Conservation (phyloP, 257 asterid species). For the Ehretia macrophylla region DNA sequence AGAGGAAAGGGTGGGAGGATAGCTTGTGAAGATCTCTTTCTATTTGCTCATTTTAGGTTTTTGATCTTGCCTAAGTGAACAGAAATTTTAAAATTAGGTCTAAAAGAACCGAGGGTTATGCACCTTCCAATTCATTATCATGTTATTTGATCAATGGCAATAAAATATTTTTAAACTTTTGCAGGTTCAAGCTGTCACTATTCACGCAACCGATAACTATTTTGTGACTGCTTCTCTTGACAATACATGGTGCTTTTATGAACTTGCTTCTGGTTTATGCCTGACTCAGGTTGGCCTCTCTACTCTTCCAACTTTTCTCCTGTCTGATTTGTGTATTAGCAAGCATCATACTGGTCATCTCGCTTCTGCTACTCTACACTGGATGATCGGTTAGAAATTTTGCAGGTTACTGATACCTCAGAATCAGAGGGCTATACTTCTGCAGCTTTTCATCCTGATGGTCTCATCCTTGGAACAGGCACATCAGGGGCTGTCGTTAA, state of each 20-base stretch:
- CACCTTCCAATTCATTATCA: too few species aligned
- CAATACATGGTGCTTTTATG: conserved; percentile 95
- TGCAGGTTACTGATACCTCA: conserved; percentile 75
- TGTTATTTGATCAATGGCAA: too few species aligned
- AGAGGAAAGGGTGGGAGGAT: too few species aligned
- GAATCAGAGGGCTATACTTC: conserved; percentile 79
- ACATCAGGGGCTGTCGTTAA: conserved; percentile 65
- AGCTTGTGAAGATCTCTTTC: too few species aligned
- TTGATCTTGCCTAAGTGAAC: too few species aligned
- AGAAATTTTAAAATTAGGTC: too few species aligned
- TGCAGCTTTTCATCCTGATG: conserved; percentile 99
- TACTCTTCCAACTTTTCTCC: not conserved
- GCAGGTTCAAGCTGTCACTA: conserved; percentile 96
- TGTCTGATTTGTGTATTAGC: not conserved
- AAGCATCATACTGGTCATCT: too few species aligned
- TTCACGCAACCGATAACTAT: conserved; percentile 90
- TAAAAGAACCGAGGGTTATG: too few species aligned
- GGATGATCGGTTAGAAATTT: conserved; percentile 1
- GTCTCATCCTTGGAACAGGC: conserved; percentile 97
- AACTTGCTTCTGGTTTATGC: conserved; percentile 86
- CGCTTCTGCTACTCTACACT: not conserved
- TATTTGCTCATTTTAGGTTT: too few species aligned
- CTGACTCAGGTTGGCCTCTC: conserved; percentile 68
- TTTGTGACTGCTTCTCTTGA: conserved; percentile 95
- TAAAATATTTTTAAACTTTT: conserved; percentile 2